Percentiles rank a stretch among this genome's conserved stretches.
Evolutionary conservation across 306 rosid species (phyloP).

Genomic region (Begonia fuchsioides): DNA sequence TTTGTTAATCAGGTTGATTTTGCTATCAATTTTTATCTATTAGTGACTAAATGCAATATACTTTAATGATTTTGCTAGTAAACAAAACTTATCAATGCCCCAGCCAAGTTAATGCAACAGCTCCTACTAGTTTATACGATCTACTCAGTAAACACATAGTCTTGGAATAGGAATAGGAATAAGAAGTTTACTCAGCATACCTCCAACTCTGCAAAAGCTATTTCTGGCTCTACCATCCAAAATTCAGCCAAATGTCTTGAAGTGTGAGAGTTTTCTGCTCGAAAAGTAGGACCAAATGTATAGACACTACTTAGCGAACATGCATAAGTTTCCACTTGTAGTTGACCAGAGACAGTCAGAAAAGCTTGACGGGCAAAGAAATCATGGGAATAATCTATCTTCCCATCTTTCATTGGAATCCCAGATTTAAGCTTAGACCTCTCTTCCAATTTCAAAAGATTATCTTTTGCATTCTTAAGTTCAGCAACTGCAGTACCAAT

Average conservation of each 20-base stretch:
- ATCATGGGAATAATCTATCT: conserved; percentile 65
- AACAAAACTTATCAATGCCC: too few relatives aligned
- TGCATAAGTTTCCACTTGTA: conserved; percentile 82
- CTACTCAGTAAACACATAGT: too few relatives aligned
- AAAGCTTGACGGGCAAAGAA: conserved; percentile 98
- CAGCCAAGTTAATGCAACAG: too few relatives aligned
- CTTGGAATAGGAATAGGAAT: too few relatives aligned
- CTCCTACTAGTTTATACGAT: too few relatives aligned
- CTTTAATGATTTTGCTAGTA: too few relatives aligned
- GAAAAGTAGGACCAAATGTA: conserved; percentile 94
- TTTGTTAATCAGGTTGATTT: too few relatives aligned
- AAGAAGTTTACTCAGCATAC: conserved; percentile 16
- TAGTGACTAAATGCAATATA: too few relatives aligned
- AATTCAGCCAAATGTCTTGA: conserved; percentile 95
- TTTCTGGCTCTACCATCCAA: conserved; percentile 99
- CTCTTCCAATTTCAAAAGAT: conserved; percentile 43
- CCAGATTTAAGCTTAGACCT: conserved; percentile 80
- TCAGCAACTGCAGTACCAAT: conserved; percentile 47
- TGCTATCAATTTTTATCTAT: too few relatives aligned
- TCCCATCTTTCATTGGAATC: conserved; percentile 75
- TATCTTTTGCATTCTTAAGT: conserved; percentile 67
- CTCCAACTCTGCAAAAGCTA: conserved; percentile 88
- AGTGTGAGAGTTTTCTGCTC: conserved; percentile 96
- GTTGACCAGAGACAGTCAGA: conserved; percentile 92
- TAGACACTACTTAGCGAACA: conserved; percentile 85